phyloP scores from a whole-genome alignment of 2,329 filamentous ascomycete species.

The Cladosporium colombiae region DNA sequence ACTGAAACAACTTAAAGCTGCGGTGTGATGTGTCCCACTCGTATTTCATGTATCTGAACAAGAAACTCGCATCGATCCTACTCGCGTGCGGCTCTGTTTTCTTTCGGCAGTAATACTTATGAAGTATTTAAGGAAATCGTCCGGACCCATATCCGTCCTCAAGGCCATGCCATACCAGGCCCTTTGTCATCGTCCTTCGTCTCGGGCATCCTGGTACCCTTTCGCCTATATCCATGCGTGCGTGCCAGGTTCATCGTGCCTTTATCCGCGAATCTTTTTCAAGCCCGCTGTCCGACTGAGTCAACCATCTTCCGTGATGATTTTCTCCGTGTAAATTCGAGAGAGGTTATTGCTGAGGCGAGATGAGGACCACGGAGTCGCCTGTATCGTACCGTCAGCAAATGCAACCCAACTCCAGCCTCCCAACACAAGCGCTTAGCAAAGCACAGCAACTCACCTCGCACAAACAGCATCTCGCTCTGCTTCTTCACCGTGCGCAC shows the following conservation, averaged over 20 bases:
- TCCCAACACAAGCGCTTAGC: not conserved
- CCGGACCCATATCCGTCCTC: not conserved
- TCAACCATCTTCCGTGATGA: not conserved
- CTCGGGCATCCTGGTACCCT: not conserved
- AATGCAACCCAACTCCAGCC: not conserved
- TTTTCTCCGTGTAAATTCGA: not conserved
- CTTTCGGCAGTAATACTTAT: slow-evolving; percentile 21
- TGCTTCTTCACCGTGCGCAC: slow-evolving; percentile 91
- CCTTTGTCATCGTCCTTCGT: slow-evolving; percentile 5
- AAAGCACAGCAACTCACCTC: slow-evolving; percentile 63
- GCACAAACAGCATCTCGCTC: slow-evolving; percentile 96
- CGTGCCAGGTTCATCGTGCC: not conserved
- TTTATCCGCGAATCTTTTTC: not conserved
- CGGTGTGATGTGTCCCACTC: not conserved
- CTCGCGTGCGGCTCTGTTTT: not conserved
- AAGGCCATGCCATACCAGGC: not conserved
- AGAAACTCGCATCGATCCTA: not conserved
- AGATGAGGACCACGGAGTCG: slow-evolving; percentile 54
- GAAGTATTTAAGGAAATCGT: slow-evolving; percentile 20
- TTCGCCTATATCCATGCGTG: not conserved
- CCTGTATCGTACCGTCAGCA: slow-evolving; percentile 35
- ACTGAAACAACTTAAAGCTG: not conserved
- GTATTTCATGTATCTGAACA: not conserved
- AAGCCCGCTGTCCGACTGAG: not conserved
- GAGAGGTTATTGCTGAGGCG: slow-evolving; percentile 38